Conservation (phyloP, 306 rosid genomes). For the Vigna radiata region DNA sequence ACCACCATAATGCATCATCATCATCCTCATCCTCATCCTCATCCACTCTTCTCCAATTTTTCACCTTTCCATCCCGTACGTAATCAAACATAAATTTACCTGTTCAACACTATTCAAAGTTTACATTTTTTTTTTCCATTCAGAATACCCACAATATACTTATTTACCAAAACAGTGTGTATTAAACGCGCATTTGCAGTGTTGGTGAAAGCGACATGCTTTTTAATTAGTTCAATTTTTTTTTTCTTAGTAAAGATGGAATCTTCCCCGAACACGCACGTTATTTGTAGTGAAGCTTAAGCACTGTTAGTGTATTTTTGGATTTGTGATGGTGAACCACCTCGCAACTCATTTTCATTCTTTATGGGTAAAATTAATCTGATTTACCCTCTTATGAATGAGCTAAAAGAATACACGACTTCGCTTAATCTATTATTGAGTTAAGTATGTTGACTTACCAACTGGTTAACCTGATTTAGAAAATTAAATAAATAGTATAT, state of each 20-base stretch:
- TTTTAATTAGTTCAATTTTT: neutral
- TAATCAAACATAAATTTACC: neutral
- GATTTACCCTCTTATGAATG: neutral
- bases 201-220: neutral
- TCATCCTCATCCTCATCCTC: conserved; percentile 16
- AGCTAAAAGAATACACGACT: neutral
- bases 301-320: neutral
- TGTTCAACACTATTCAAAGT: neutral
- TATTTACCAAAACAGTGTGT: too few species aligned
- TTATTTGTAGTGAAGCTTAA: neutral
- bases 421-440: neutral
- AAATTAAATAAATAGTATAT: too few species aligned
- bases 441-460: too few species aligned
- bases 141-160: too few species aligned
- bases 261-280: neutral
- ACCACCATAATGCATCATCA: conserved; percentile 33
- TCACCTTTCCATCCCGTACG: neutral
- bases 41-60: neutral
- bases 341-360: neutral
- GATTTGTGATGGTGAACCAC: neutral
- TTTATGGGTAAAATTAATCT: neutral
- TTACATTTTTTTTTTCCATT: neutral
- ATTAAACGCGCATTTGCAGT: neutral
- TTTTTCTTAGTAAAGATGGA: neutral
- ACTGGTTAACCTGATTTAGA: too few species aligned